Evolutionary conservation across 768 basidiomycete genomes (phyloP).

Genomic region (Amanita rimosa): DNA sequence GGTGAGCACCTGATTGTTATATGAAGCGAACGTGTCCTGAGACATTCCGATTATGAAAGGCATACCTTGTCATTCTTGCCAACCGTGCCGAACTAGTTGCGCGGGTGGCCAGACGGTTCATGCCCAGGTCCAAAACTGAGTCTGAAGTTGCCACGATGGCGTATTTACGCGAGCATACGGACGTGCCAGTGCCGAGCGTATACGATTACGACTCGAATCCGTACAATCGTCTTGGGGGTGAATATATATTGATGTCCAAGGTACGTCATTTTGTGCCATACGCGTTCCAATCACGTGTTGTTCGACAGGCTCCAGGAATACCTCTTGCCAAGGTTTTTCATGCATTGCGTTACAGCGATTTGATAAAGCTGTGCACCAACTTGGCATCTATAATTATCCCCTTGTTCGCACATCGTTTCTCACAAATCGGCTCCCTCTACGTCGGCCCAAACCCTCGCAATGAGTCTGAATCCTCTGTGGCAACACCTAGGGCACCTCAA

Average conservation of each 20-base stretch:
- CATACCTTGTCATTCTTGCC: slow-evolving; percentile 61
- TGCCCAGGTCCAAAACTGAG: slow-evolving; percentile 79
- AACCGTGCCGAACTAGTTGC: slow-evolving; percentile 58
- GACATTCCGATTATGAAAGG: slow-evolving; percentile 27
- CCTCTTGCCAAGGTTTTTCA: slow-evolving; percentile 65
- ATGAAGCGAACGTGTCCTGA: slow-evolving; percentile 3
- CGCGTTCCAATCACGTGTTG: slow-evolving; percentile 6
- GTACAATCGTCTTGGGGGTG: slow-evolving; percentile 74
- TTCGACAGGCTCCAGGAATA: slow-evolving; percentile 58
- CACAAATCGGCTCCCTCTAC: slow-evolving; percentile 67
- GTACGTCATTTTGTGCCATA: slow-evolving; percentile 24
- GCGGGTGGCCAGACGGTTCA: slow-evolving; percentile 74
- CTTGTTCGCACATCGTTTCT: slow-evolving; percentile 68
- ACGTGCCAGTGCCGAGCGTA: slow-evolving; percentile 64
- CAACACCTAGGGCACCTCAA: slow-evolving; percentile 32
- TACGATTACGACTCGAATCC: slow-evolving; percentile 77
- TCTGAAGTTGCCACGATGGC: slow-evolving; percentile 81
- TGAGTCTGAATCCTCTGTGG: slow-evolving; percentile 16
- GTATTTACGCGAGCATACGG: slow-evolving; percentile 63
- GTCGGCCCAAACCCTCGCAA: slow-evolving; percentile 31
- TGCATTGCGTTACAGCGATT: slow-evolving; percentile 51
- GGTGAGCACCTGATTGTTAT: slow-evolving; percentile 18
- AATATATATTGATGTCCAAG: slow-evolving; percentile 84
- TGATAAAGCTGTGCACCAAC: slow-evolving; percentile 56
- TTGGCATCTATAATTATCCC: slow-evolving; percentile 60